Evolutionary conservation across 768 basidiomycete genomes (phyloP), one percentile per base, ranked within the genome.

Genomic region (Mycena venus): DNA sequence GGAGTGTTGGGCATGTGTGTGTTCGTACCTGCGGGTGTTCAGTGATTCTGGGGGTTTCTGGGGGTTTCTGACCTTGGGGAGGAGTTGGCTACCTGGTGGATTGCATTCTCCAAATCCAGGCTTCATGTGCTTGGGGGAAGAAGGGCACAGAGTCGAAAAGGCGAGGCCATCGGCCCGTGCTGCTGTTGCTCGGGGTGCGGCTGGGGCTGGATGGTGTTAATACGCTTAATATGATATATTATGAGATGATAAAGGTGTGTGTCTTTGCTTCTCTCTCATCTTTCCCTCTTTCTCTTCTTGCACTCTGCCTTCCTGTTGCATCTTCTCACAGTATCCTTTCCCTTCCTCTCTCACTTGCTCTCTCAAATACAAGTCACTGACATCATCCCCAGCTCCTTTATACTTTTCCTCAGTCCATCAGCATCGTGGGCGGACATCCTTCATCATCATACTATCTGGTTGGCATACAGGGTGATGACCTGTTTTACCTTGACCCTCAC

Each of bases 381-480:
- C 19, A 38, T 66, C 17, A 8, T 58, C n/a, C 68, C 8, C 77
- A 98, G 96, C 86, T 90, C 15, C 82, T 99, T 38, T 99, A 97
- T 80, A 95, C 95, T 0, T 96, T 97, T 83, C 97, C 97, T 0
- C 97, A 99, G 84, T 95, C 94, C 2, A 94, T 98, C 53, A 98
- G 98, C 53, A 99, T 99, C 70, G 96, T 97, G 0, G 98, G 98
- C 49, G 97, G 98, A 2, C 90, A 98, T 32, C 98, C 98, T 0
- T 95, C 95, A 19, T 97, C 96, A 0, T 98, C 96, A 0, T 99
- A 99, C 83, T 99, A 99, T 83, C 99, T 99, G 80, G 94, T 99
- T 64, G 98, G 96, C 23, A 89, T 93, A 0, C 98, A 99, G 80
- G 93, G 92, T 9, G 94, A 96, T 76, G 94, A 91, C 53, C 88